Evolutionary conservation across 371 early-diverging fungal species (phyloP).

Genomic region (Mortierella sp.): DNA sequence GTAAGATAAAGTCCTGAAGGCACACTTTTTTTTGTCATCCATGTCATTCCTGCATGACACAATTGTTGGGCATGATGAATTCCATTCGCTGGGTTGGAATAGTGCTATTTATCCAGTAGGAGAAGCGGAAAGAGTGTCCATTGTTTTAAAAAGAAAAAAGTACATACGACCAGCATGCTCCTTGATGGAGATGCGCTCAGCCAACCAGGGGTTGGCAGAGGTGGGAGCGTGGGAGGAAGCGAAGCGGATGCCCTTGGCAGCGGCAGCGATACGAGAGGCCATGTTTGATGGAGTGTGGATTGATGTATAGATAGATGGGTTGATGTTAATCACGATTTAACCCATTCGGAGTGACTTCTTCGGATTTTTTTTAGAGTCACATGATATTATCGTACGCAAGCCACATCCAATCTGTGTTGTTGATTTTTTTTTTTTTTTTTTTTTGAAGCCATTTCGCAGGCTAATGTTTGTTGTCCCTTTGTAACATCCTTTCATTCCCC

Average conservation of each 20-base stretch:
- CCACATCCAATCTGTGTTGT: background rate
- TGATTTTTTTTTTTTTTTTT: slow-evolving; percentile 7
- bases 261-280: slow-evolving; percentile 54
- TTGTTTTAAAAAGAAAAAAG: background rate
- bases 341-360: slow-evolving; percentile 1
- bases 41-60: too few relatives aligned
- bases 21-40: too few relatives aligned
- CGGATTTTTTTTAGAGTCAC: background rate
- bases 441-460: background rate
- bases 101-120: too few relatives aligned
- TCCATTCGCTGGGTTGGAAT: too few relatives aligned
- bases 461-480: background rate
- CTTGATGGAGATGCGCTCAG: slow-evolving; percentile 53
- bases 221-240: slow-evolving; percentile 30
- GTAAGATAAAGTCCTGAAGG: too few relatives aligned
- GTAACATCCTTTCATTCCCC: background rate
- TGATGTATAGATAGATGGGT: background rate
- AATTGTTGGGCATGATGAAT: too few relatives aligned
- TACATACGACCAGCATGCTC: slow-evolving; percentile 56
- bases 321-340: background rate
- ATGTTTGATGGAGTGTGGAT: slow-evolving; percentile 6
- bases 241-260: slow-evolving; percentile 57
- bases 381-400: background rate
- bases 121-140: too few relatives aligned
- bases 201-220: slow-evolving; percentile 53